Conservation (phyloP, 2,329 filamentous ascomycete genomes). For the Aaosphaeria pasadenensis region DNA sequence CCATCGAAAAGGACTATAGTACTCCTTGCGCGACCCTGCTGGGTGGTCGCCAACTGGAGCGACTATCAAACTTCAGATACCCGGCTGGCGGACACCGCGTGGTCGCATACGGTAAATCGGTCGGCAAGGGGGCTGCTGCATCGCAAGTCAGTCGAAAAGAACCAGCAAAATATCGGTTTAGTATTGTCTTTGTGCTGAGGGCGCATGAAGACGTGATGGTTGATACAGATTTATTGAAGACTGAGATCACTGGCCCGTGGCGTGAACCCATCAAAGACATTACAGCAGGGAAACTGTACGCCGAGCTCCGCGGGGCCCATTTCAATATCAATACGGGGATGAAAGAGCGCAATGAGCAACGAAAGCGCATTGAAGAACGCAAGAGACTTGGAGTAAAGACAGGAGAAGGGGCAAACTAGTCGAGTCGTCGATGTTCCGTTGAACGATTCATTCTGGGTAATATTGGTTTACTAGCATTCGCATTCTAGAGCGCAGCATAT, state of each 20-base stretch:
- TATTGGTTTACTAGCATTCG: too few species aligned
- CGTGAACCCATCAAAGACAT: constrained; percentile 16
- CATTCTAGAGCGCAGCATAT: too few species aligned
- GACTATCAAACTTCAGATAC: constrained; percentile 24
- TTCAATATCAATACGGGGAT: constrained; percentile 37
- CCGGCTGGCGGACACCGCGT: constrained; percentile 33
- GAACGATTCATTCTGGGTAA: too few species aligned
- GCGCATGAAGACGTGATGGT: constrained; percentile 27
- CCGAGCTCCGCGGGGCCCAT: constrained; percentile 25
- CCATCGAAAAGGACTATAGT: constrained; percentile 25
- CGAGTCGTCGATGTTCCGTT: too few species aligned
- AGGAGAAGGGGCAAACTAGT: too few species aligned
- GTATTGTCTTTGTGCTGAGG: constrained; percentile 36
- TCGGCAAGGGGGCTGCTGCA: neutral
- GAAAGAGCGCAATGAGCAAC: constrained; percentile 31
- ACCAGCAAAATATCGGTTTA: constrained; percentile 25
- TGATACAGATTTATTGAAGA: constrained; percentile 23
- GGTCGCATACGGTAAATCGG: constrained; percentile 26
- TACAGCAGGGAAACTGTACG: constrained; percentile 30
- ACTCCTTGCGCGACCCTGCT: constrained; percentile 23
- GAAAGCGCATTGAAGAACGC: constrained; percentile 10
- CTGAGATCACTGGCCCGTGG: constrained; percentile 28
- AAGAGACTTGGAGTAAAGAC: constrained; percentile 1
- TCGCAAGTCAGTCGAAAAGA: neutral
- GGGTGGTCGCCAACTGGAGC: constrained; percentile 28